These are phyloP conservation scores for Aspergillus alliaceus DNA, from an alignment of 2,329 filamentous ascomycete species.

Conservation along the genomic window DNA sequence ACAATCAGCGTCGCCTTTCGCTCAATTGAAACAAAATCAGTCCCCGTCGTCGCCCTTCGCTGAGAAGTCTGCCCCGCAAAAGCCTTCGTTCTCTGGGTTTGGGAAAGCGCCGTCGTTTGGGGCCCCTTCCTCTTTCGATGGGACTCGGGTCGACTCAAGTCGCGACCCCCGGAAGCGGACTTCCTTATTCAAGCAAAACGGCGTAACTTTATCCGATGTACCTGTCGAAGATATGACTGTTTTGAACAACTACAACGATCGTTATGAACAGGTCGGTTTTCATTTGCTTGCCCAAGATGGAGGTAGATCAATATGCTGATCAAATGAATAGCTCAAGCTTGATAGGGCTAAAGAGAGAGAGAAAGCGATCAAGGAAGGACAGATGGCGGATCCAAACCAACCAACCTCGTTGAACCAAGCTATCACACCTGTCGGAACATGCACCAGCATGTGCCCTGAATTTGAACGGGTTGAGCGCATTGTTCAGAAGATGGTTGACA, in stretches of 20 bases:
- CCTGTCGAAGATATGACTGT: conserved; percentile 25
- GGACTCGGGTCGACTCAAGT: conserved; percentile 12
- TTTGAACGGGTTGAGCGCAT: conserved; percentile 63
- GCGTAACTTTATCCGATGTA: conserved; percentile 4
- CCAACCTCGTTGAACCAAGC: conserved; percentile 60
- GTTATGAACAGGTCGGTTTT: conserved; percentile 37
- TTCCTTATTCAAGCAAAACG: conserved; percentile 11
- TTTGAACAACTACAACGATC: conserved; percentile 31
- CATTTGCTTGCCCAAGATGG: background rate
- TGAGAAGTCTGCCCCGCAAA: conserved; percentile 13
- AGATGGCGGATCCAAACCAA: conserved; percentile 60
- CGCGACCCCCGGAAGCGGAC: conserved; percentile 16
- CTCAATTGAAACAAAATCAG: conserved; percentile 23
- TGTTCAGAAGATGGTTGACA: conserved; percentile 61
- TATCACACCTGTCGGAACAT: conserved; percentile 62
- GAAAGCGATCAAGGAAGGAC: conserved; percentile 53
- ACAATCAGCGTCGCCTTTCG: conserved; percentile 25
- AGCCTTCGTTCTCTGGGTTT: conserved; percentile 22
- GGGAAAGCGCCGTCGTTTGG: conserved; percentile 18
- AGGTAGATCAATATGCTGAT: background rate
- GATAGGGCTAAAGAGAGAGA: conserved; percentile 51
- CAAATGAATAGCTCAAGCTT: conserved; percentile 45
- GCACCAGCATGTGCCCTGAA: conserved; percentile 65
- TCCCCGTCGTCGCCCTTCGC: conserved; percentile 15
- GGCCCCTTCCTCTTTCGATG: conserved; percentile 14